Percentiles rank a stretch among this genome's conserved stretches.
Evolutionary conservation across 805 yeast genomes (phyloP).

Genomic region (Torulaspora franciscae): DNA sequence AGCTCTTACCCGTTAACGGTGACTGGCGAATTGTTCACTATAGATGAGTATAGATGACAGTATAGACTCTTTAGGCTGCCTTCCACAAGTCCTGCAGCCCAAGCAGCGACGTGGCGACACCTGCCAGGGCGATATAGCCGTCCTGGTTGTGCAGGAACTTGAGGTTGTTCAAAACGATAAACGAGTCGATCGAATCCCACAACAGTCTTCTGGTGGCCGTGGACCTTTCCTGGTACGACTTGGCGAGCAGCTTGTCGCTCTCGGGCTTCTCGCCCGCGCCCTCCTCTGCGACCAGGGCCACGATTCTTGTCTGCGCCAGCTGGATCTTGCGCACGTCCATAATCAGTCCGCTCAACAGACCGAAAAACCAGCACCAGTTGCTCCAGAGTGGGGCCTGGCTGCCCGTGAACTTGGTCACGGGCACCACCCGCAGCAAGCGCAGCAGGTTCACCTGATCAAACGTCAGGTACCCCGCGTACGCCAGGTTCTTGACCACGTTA

Average conservation of each 20-base stretch:
- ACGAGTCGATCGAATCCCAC: slow-evolving; percentile 71
- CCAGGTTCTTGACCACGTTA: slow-evolving; percentile 48
- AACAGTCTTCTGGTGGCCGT: slow-evolving; percentile 56
- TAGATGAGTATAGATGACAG: neutral
- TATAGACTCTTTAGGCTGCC: slow-evolving; percentile 30
- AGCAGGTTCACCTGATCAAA: slow-evolving; percentile 62
- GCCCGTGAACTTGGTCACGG: slow-evolving; percentile 46
- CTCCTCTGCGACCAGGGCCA: slow-evolving; percentile 35
- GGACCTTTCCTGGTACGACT: slow-evolving; percentile 42
- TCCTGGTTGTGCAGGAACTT: slow-evolving; percentile 59
- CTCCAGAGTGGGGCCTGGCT: slow-evolving; percentile 52
- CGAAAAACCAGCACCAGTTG: slow-evolving; percentile 72
- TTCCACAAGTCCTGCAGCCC: slow-evolving; percentile 74
- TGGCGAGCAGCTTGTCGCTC: slow-evolving; percentile 32
- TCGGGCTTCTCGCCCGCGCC: slow-evolving; percentile 39
- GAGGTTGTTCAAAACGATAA: slow-evolving; percentile 70
- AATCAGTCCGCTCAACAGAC: slow-evolving; percentile 57
- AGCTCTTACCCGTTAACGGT: neutral
- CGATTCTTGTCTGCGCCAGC: slow-evolving; percentile 38
- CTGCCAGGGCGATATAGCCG: slow-evolving; percentile 78
- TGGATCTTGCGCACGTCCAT: slow-evolving; percentile 54
- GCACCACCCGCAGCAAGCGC: slow-evolving; percentile 42
- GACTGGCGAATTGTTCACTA: neutral
- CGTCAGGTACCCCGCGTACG: slow-evolving; percentile 57
- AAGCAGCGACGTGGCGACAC: slow-evolving; percentile 71